phyloP scores from a whole-genome alignment of 108 stramenopile genomes.

The Fragilaria radians region DNA sequence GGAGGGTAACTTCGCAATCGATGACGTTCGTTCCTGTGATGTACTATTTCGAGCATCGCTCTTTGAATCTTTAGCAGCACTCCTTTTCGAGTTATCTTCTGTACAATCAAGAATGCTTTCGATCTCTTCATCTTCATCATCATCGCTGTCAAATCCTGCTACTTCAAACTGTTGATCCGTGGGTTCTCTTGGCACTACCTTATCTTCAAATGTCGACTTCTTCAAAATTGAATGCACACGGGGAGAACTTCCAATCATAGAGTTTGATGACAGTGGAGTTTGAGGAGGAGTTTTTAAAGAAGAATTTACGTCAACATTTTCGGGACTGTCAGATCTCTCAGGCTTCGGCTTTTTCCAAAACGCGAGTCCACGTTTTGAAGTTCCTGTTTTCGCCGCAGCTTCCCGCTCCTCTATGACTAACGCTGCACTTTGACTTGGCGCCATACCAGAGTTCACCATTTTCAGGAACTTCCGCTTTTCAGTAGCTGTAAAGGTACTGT shows the following conservation, averaged over 20 bases:
- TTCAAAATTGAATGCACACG: too few relatives aligned
- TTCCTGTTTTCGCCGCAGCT: background rate
- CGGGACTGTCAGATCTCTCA: background rate
- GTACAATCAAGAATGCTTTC: background rate
- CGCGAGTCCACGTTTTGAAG: background rate
- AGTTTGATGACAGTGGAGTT: too few relatives aligned
- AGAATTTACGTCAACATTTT: too few relatives aligned
- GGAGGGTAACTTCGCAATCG: background rate
- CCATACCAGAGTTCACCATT: conserved; percentile 54
- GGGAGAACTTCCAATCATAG: too few relatives aligned
- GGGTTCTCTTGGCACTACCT: background rate
- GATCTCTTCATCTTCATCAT: conserved; percentile 1
- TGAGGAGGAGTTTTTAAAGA: too few relatives aligned
- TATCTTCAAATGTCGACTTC: too few relatives aligned
- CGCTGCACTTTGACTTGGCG: conserved; percentile 28
- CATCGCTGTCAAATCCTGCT: background rate
- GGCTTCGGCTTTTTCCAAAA: conserved; percentile 4
- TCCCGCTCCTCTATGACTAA: conserved; percentile 33
- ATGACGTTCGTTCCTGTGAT: background rate
- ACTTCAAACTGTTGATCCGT: background rate
- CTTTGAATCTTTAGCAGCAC: too few relatives aligned
- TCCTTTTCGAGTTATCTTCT: too few relatives aligned
- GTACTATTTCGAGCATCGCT: background rate
- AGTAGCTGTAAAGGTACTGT: conserved; percentile 44
- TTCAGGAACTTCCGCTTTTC: conserved; percentile 76